Evolutionary conservation across 1,139 yeast genomes (phyloP).

Genomic region (Arxiozyma telluris): DNA sequence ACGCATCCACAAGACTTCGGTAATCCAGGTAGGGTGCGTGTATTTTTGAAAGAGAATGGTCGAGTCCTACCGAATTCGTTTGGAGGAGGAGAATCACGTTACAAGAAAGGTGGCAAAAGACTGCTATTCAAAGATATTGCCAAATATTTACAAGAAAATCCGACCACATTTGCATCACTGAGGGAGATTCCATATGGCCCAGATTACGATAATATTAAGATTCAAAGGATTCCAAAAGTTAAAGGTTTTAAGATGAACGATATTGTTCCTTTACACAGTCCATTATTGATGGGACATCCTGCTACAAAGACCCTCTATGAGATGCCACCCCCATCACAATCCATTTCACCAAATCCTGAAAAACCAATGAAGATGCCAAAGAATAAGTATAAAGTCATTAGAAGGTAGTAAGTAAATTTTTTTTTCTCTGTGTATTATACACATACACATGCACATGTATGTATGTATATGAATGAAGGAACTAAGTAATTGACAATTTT

Average conservation of each 20-base stretch:
- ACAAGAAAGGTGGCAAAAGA: slow-evolving; percentile 49
- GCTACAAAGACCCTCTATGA: slow-evolving; percentile 66
- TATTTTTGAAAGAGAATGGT: slow-evolving; percentile 48
- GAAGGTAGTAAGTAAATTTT: slow-evolving; percentile 22
- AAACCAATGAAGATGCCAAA: slow-evolving; percentile 35
- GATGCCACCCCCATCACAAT: slow-evolving; percentile 32
- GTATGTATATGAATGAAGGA: neutral
- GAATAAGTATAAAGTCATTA: slow-evolving; percentile 35
- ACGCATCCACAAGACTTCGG: slow-evolving; percentile 96
- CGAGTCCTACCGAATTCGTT: slow-evolving; percentile 24
- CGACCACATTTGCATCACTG: slow-evolving; percentile 59
- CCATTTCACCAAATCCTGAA: slow-evolving; percentile 33
- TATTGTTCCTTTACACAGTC: slow-evolving; percentile 77
- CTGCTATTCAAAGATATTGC: slow-evolving; percentile 55
- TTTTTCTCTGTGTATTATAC: too few relatives aligned
- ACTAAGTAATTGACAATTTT: too few relatives aligned
- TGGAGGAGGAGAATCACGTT: slow-evolving; percentile 20
- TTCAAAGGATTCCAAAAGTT: slow-evolving; percentile 64
- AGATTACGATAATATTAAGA: slow-evolving; percentile 40
- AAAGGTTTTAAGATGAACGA: slow-evolving; percentile 79
- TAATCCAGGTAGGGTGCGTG: slow-evolving; percentile 88
- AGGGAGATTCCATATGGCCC: slow-evolving; percentile 49
- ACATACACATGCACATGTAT: neutral
- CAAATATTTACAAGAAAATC: slow-evolving; percentile 54
- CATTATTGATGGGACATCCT: slow-evolving; percentile 75